Conservation (phyloP, 345 rosid species). For the Acer negundo region DNA sequence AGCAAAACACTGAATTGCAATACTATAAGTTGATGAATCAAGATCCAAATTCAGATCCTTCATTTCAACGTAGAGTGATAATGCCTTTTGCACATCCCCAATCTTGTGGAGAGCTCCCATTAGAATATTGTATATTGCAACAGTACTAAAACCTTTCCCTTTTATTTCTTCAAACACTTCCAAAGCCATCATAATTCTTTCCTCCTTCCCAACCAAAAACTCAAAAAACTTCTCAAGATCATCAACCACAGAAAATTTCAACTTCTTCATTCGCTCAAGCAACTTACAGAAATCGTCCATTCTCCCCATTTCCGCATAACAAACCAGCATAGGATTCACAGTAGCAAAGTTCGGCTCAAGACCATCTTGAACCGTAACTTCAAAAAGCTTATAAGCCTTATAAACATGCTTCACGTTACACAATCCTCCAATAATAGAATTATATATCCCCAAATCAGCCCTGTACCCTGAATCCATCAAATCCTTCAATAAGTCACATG, state of each 20-base stretch:
- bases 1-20: conserved; percentile 53
- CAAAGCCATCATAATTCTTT: conserved; percentile 51
- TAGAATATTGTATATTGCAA: conserved; percentile 58
- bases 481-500: conserved; percentile 78
- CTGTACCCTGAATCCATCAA: conserved; percentile 80
- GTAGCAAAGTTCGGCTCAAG: conserved; percentile 70
- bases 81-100: conserved; percentile 59
- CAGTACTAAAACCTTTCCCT: conserved; percentile 57
- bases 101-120: conserved; percentile 59
- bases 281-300: conserved; percentile 52
- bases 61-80: conserved; percentile 62
- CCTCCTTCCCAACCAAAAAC: conserved; percentile 49
- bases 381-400: conserved; percentile 75
- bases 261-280: conserved; percentile 56
- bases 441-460: conserved; percentile 80
- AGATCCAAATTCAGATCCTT: conserved; percentile 46
- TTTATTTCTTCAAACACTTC: conserved; percentile 63
- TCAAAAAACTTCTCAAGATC: conserved; percentile 61
- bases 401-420: conserved; percentile 61
- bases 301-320: conserved; percentile 57
- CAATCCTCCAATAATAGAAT: conserved; percentile 75
- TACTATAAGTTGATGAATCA: conserved; percentile 58
- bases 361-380: conserved; percentile 55
- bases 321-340: conserved; percentile 67
- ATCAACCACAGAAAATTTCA: conserved; percentile 53